phyloP scores from a whole-genome alignment of 192 early-diverging fungal genomes.

The Rhizophlyctis rosea region DNA sequence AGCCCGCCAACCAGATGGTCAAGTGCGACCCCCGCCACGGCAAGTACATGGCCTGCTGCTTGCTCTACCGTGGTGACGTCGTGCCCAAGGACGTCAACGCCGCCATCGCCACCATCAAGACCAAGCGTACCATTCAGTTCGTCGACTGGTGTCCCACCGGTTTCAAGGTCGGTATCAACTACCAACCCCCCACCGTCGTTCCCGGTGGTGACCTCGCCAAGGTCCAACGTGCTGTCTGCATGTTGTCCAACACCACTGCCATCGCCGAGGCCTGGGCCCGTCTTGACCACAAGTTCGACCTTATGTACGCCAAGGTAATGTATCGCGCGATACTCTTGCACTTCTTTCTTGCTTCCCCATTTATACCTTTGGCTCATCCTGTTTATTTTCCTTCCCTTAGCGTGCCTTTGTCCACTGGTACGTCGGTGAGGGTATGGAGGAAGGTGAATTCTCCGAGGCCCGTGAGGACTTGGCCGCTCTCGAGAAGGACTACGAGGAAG shows the following conservation, averaged over 20 bases:
- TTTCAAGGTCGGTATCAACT: constrained; percentile 99
- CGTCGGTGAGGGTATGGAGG: constrained; percentile 99
- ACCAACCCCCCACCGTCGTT: constrained; percentile 85
- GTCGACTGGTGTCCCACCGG: constrained; percentile 99
- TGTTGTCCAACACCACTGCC: constrained; percentile 99
- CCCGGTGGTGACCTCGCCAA: constrained; percentile 93
- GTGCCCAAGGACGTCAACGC: constrained; percentile 96
- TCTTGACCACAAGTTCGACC: constrained; percentile 99
- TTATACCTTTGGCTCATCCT: not conserved
- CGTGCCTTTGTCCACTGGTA: constrained; percentile 99
- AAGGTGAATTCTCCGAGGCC: constrained; percentile 99
- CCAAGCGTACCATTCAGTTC: constrained; percentile 95
- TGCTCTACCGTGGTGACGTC: constrained; percentile 98
- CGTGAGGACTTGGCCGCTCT: constrained; percentile 99
- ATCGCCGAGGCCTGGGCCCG: constrained; percentile 99
- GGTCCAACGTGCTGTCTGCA: constrained; percentile 94
- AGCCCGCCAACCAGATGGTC: constrained; percentile 98
- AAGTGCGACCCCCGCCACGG: constrained; percentile 97
- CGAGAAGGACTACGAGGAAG: constrained; percentile 99
- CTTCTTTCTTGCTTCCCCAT: not conserved
- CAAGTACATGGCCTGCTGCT: constrained; percentile 99
- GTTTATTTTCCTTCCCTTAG: too few relatives aligned
- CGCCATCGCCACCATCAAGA: constrained; percentile 88
- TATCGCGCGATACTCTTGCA: not conserved
- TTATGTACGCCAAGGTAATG: constrained; percentile 90